A percentile compares a stretch with the other conserved stretches of the same genome.
Evolutionary conservation across 768 basidiomycete genomes (phyloP).

Genomic region (Fomitopsis pulvina): DNA sequence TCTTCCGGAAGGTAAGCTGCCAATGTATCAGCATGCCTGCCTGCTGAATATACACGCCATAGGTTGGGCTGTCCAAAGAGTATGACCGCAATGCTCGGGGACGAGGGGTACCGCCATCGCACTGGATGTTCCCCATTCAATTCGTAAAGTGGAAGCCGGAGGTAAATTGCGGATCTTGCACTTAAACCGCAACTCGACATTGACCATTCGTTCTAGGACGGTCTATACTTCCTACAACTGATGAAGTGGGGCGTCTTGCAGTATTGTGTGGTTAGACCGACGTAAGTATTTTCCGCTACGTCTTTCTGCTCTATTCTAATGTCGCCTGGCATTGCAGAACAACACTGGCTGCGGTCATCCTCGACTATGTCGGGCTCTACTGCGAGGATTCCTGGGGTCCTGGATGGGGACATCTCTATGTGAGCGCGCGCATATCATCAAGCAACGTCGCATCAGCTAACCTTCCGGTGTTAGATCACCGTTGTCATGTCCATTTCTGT

Average conservation of each 20-base stretch:
- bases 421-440: slow-evolving; percentile 22
- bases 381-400: slow-evolving; percentile 67
- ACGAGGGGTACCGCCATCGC: slow-evolving; percentile 38
- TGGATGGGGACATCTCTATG: slow-evolving; percentile 65
- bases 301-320: neutral
- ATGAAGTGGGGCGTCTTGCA: slow-evolving; percentile 78
- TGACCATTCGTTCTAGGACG: no score
- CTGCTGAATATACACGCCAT: neutral
- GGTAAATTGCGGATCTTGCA: slow-evolving; percentile 26
- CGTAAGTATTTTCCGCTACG: slow-evolving; percentile 26
- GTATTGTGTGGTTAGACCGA: slow-evolving; percentile 60
- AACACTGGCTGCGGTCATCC: slow-evolving; percentile 53
- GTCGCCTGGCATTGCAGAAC: slow-evolving; percentile 28
- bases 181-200: neutral
- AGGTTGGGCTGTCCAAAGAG: slow-evolving; percentile 48
- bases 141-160: slow-evolving; percentile 56
- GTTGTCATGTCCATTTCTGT: slow-evolving; percentile 64
- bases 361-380: slow-evolving; percentile 61
- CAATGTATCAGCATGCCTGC: neutral
- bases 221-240: slow-evolving; percentile 61
- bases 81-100: slow-evolving; percentile 38
- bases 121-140: slow-evolving; percentile 69
- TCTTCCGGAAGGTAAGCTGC: slow-evolving; percentile 40
- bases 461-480: slow-evolving; percentile 39
- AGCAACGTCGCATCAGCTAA: neutral